These are phyloP conservation scores for Penicillium sp. DNA, from an alignment of 2,329 filamentous ascomycete genomes.

Conservation along the genomic window DNA sequence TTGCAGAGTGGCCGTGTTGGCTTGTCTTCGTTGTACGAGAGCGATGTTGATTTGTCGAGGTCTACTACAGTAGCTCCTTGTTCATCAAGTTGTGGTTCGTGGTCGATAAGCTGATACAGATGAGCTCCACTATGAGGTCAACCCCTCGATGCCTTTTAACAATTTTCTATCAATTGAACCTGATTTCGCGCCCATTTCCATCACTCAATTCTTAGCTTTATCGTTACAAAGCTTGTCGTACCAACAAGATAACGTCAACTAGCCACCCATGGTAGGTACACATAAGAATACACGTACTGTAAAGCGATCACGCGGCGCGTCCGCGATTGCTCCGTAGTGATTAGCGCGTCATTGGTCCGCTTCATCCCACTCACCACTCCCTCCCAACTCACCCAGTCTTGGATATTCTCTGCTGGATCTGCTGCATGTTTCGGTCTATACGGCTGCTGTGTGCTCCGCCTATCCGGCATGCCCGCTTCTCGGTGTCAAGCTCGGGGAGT, in stretches of 20 bases:
- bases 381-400: not conserved
- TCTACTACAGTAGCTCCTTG: not conserved
- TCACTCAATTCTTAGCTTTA: not conserved
- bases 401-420: not conserved
- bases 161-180: not conserved
- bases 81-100: not conserved
- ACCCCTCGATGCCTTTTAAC: not conserved
- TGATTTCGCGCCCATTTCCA: not conserved
- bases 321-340: not conserved
- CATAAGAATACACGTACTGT: not conserved
- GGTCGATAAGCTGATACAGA: not conserved
- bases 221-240: no score
- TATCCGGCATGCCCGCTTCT: conserved; percentile 31
- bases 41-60: not conserved
- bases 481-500: conserved; percentile 25
- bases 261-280: no score
- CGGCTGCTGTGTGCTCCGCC: conserved; percentile 26
- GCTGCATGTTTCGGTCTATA: conserved; percentile 35
- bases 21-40: not conserved
- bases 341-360: conserved; percentile 10
- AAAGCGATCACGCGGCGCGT: conserved; percentile 1
- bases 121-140: not conserved
- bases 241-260: no score
- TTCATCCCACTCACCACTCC: not conserved
- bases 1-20: not conserved